Percentiles rank a stretch among this genome's conserved stretches.
Evolutionary conservation across 2,329 filamentous ascomycete genomes (phyloP).

Genomic region (Fusarium sp.): DNA sequence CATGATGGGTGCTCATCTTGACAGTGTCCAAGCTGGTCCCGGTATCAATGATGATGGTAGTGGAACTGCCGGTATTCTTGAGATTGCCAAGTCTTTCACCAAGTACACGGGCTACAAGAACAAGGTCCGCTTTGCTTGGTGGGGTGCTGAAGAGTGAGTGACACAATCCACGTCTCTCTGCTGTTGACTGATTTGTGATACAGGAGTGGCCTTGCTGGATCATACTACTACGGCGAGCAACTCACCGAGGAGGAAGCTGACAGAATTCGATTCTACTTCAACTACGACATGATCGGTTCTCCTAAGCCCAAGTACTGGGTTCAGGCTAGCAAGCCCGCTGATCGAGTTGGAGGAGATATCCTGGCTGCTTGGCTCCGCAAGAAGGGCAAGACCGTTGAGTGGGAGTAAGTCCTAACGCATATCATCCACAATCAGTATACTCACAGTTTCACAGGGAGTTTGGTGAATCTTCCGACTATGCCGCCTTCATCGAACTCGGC

Average conservation of each 20-base stretch:
- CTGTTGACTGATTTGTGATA: constrained; percentile 10
- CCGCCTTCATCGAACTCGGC: constrained; percentile 51
- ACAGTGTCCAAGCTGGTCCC: constrained; percentile 50
- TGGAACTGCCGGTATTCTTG: constrained; percentile 49
- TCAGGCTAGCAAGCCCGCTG: constrained; percentile 51
- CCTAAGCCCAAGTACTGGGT: constrained; percentile 50
- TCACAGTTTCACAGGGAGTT: constrained; percentile 42
- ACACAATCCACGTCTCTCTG: accelerated
- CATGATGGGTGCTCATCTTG: constrained; percentile 53
- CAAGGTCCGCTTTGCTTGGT: constrained; percentile 55
- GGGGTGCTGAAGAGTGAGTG: constrained; percentile 52
- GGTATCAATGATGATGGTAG: constrained; percentile 54
- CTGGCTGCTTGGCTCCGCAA: constrained; percentile 48
- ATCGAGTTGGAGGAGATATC: constrained; percentile 47
- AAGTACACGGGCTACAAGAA: constrained; percentile 51
- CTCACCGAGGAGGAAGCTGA: constrained; percentile 51
- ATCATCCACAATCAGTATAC: not conserved
- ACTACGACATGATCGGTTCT: constrained; percentile 75
- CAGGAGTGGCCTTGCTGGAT: constrained; percentile 54
- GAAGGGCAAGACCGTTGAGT: constrained; percentile 46
- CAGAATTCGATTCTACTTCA: constrained; percentile 72
- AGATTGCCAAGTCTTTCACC: constrained; percentile 49
- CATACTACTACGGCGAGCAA: constrained; percentile 49
- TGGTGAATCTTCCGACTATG: constrained; percentile 51
- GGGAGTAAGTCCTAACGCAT: constrained; percentile 34